Evolutionary conservation across 352 stramenopile genomes (phyloP).

Genomic region (Elongisporangium senticosum): DNA sequence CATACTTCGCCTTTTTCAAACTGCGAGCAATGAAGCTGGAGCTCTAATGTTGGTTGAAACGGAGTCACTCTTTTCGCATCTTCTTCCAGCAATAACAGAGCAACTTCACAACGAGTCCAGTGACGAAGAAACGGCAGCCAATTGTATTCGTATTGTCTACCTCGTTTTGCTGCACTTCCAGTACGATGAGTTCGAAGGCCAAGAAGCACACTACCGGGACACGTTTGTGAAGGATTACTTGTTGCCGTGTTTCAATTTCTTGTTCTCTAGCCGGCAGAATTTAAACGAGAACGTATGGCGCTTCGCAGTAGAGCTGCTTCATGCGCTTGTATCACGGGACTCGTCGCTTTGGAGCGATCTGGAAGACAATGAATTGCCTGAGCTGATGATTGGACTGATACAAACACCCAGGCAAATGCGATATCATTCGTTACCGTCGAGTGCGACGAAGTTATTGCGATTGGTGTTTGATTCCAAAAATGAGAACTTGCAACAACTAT

Average conservation of each 20-base stretch:
- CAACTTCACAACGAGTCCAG: conserved; percentile 10
- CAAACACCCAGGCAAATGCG: conserved; percentile 14
- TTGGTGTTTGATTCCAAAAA: conserved; percentile 22
- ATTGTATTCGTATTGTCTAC: conserved; percentile 50
- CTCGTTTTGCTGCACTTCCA: conserved; percentile 46
- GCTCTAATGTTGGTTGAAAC: conserved; percentile 38
- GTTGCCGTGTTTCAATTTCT: conserved; percentile 26
- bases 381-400: conserved; percentile 25
- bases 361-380: conserved; percentile 15
- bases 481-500: conserved; percentile 17
- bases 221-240: conserved; percentile 40
- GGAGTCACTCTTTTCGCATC: conserved; percentile 35
- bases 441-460: conserved; percentile 28
- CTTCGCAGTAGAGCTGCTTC: conserved; percentile 39
- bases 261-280: conserved; percentile 10
- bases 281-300: conserved; percentile 44
- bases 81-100: conserved; percentile 44
- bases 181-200: conserved; percentile 11
- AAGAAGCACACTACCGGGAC: conserved; percentile 17
- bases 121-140: conserved; percentile 23
- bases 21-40: conserved; percentile 22
- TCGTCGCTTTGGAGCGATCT: conserved; percentile 28
- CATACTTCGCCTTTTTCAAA: conserved; percentile 43
- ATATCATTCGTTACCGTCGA: conserved; percentile 24
- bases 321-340: neutral